Conservation (phyloP, 257 asterid species). For the Datura wrightii region DNA sequence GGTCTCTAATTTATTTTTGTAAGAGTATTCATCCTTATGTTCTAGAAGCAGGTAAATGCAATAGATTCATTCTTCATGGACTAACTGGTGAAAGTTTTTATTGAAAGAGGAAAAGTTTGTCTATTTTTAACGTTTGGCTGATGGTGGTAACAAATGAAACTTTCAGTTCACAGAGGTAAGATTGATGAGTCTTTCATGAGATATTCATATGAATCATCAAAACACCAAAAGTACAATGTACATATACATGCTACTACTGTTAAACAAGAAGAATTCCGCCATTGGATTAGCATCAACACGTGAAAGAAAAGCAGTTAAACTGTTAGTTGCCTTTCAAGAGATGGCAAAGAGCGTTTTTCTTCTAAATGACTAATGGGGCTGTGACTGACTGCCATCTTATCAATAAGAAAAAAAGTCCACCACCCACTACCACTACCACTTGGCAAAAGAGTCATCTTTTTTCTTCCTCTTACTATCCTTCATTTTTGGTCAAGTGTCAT, state of each 20-base stretch:
- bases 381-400: slow-evolving; percentile 30
- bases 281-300: neutral
- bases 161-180: slow-evolving; percentile 22
- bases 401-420: slow-evolving; percentile 22
- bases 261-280: slow-evolving; percentile 29
- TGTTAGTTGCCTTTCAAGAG: slow-evolving; percentile 30
- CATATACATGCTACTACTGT: slow-evolving; percentile 14
- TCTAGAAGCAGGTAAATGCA: neutral
- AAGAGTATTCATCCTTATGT: neutral
- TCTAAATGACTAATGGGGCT: slow-evolving; percentile 24
- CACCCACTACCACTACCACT: slow-evolving; percentile 30
- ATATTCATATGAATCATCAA: slow-evolving; percentile 25
- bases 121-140: neutral
- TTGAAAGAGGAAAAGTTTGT: neutral
- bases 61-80: neutral
- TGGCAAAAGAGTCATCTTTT: slow-evolving; percentile 24
- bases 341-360: neutral
- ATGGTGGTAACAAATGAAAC: neutral
- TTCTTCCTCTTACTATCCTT: neutral
- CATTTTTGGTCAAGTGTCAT: slow-evolving; percentile 24
- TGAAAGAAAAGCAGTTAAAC: slow-evolving; percentile 26
- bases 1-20: neutral
- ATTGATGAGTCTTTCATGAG: slow-evolving; percentile 26
- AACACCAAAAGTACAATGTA: slow-evolving; percentile 12
- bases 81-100: neutral